Evolutionary conservation across 1,284 basidiomycete genomes (phyloP), one percentile per base, ranked within the genome.

Genomic region (Rhodotorula sp.): DNA sequence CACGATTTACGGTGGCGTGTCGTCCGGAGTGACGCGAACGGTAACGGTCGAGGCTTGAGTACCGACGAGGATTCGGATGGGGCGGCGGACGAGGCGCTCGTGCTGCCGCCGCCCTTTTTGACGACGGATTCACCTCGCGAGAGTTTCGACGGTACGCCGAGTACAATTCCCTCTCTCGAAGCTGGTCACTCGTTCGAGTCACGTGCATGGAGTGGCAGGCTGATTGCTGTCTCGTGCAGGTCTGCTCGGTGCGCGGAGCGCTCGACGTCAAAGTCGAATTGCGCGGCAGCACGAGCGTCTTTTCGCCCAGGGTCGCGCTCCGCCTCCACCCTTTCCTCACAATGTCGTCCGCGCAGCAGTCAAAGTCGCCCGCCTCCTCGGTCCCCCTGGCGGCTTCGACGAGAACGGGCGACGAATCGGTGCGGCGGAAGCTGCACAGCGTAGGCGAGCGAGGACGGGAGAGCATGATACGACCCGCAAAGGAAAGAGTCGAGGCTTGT

Each of bases 321-420:
- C 74, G 10, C 71, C 71, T 2, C 69, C 63, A 5, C 65, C 67
- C 14, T 75, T 75, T 47, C 74, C 74, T 2, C 59, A 59, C 4
- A 63, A 60, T 1, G 62, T 75, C 47, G 12, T 73, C 49, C 49
- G 47, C 2, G 63, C 56, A 1, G 60, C 64, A 0, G 26, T 52
- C 12, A 76, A 76, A 45, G 45, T 76, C 18, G 34, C 70, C 12
- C 31, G 23, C 0, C 50, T 71, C 2, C 70, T 76, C 12, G 74
- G 74, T 16, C 74, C 74, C 10, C 74, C 74, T 1, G 72, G 66
- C 6, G 74, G 74, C 0, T 55, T 64, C 58, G 50, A 60, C 5
- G 54, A n/a, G 38, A 15, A 14, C 26, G 52, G 34, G 3, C 12
- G 47, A 16, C 23, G 54, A 16, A n/a, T 55, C 26, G 54, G 54